Percentiles rank a stretch among this genome's conserved stretches.
Conservation (phyloP, 1,139 yeast genomes). For the Pichia sp. region DNA sequence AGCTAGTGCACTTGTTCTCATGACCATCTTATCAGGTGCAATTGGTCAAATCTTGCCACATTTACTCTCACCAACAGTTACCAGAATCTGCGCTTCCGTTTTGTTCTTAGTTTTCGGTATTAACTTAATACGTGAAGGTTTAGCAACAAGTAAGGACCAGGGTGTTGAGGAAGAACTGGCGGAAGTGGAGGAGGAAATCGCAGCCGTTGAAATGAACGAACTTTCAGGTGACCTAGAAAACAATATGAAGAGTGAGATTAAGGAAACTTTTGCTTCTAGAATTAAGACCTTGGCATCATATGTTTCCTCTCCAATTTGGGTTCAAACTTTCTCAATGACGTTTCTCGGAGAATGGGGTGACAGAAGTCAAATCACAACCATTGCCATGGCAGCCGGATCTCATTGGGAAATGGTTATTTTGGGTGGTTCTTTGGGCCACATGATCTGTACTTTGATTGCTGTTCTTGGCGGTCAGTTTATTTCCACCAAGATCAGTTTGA, state of each 20-base stretch:
- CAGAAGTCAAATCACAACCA: constrained; percentile 94
- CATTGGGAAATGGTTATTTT: constrained; percentile 84
- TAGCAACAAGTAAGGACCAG: constrained; percentile 67
- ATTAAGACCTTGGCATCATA: constrained; percentile 27
- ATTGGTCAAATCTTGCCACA: constrained; percentile 91
- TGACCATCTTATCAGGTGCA: constrained; percentile 87
- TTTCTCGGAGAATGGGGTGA: constrained; percentile 99
- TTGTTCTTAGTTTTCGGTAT: constrained; percentile 80
- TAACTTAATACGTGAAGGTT: constrained; percentile 72
- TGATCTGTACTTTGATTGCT: constrained; percentile 87
- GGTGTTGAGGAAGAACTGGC: constrained; percentile 95
- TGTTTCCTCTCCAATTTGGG: constrained; percentile 82
- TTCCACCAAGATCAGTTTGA: constrained; percentile 84
- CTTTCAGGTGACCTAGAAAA: constrained; percentile 51
- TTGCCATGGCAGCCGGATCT: constrained; percentile 97
- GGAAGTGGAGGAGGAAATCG: constrained; percentile 93
- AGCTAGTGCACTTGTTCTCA: constrained; percentile 74
- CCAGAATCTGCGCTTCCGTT: constrained; percentile 74
- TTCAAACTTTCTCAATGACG: constrained; percentile 93
- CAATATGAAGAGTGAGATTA: constrained; percentile 1
- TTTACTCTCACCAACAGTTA: constrained; percentile 68
- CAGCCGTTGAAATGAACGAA: constrained; percentile 48
- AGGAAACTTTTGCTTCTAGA: constrained; percentile 2
- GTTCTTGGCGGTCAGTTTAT: constrained; percentile 87
- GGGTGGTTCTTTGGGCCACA: constrained; percentile 90